These are phyloP conservation scores for Trichoderma breve DNA, from an alignment of 2,329 filamentous ascomycete genomes.

Conservation along the genomic window DNA sequence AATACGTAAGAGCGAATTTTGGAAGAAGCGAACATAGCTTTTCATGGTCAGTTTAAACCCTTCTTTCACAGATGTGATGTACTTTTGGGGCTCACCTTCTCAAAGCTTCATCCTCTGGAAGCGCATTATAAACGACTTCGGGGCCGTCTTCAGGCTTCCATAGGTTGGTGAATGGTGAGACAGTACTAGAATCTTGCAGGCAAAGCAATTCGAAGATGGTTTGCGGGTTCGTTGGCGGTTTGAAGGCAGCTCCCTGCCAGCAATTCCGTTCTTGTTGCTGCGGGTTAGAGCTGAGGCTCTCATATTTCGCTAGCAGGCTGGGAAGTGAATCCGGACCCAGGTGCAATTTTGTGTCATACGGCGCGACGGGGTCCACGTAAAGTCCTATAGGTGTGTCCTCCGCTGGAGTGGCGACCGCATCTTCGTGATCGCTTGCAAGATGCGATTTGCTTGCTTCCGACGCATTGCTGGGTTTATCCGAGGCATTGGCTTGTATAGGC, in stretches of 20 bases:
- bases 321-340: conserved; percentile 2
- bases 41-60: background rate
- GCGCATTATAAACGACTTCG: background rate
- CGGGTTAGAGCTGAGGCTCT: background rate
- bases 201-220: conserved; percentile 1
- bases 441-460: background rate
- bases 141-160: conserved; percentile 1
- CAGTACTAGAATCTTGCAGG: background rate
- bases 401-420: background rate
- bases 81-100: background rate
- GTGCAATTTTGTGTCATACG: background rate
- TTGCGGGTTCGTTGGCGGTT: background rate
- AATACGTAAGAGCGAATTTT: background rate
- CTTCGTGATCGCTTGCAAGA: background rate
- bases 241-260: background rate
- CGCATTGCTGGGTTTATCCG: background rate
- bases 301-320: background rate
- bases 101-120: background rate
- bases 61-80: background rate
- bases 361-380: background rate
- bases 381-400: background rate
- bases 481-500: background rate
- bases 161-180: background rate
- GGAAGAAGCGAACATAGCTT: conserved; percentile 7
- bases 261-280: background rate